phyloP scores from a whole-genome alignment of 805 yeast species.

The Wickerhamiella nectarea region DNA sequence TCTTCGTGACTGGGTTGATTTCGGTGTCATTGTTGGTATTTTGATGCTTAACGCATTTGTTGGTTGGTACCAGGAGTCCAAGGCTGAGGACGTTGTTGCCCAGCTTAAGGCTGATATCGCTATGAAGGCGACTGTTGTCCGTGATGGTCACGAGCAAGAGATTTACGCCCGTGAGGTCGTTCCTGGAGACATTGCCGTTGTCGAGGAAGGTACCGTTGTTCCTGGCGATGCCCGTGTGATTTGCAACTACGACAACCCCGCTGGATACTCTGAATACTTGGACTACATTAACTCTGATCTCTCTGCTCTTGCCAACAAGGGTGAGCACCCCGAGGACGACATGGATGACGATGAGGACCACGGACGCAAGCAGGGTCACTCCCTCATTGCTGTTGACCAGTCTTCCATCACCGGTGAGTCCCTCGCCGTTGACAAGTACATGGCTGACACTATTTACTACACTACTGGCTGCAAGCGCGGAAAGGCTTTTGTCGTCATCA shows the following conservation, averaged over 20 bases:
- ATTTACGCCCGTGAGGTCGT: slow-evolving; percentile 75
- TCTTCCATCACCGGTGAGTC: slow-evolving; percentile 98
- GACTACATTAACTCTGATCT: slow-evolving; percentile 28
- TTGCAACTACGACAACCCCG: slow-evolving; percentile 27
- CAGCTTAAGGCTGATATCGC: slow-evolving; percentile 91
- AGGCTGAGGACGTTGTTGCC: slow-evolving; percentile 95
- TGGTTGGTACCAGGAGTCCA: slow-evolving; percentile 95
- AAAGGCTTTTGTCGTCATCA: slow-evolving; percentile 85
- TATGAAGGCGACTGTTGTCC: slow-evolving; percentile 71
- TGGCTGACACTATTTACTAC: slow-evolving; percentile 82
- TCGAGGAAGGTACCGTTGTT: slow-evolving; percentile 86
- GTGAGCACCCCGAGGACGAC: slow-evolving; percentile 17
- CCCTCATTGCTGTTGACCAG: slow-evolving; percentile 72
- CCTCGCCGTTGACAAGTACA: slow-evolving; percentile 84
- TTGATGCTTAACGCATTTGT: slow-evolving; percentile 78
- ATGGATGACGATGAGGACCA: slow-evolving; percentile 25
- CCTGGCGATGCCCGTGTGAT: slow-evolving; percentile 83
- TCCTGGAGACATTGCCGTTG: slow-evolving; percentile 85
- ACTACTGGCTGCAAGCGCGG: slow-evolving; percentile 94
- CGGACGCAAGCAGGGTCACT: slow-evolving; percentile 73
- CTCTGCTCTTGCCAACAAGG: slow-evolving; percentile 19
- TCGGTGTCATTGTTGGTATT: slow-evolving; percentile 90
- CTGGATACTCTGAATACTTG: slow-evolving; percentile 28
- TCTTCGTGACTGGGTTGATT: slow-evolving; percentile 95
- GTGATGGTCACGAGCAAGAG: slow-evolving; percentile 71